Base-by-base conservation (phyloP, 2,329 filamentous ascomycete species). In the Dryadomyces sulphureus region DNA sequence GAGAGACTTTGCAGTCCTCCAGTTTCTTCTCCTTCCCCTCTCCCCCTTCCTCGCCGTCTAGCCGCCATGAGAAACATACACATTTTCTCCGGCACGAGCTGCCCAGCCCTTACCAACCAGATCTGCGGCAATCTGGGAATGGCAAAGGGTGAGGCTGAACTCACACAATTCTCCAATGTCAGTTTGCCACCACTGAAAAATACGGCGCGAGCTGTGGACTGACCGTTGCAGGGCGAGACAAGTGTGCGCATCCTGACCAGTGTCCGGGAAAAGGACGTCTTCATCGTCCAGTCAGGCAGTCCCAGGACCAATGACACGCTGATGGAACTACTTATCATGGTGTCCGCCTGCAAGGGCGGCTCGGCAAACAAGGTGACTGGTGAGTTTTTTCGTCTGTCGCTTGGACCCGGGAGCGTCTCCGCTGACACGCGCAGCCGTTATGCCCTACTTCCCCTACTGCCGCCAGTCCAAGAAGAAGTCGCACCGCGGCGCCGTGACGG, bases 321-420 rank as follows among this genome's bases (percentile, higher is more conserved):
- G 60, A 95, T 98, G 88, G 92, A 98, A 72, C 75, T 98, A 60
- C 76, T 98, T 60, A 96, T 98, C 65, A 94, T 98, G 86, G 95
- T 96, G 57, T 92, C 86, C 54, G 92, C 92, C 55, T 98, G 92
- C 75, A 96, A 95, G 66, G 89, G 92, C 59, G 92, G 90, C 54
- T 96, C 92, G 46, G 86, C 92, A 52, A 94, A 89, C 69, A 94
- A 92, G 58, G 84, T 96, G 60, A 96, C 90, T 56, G 90, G 90
- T 94, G 24, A 16, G 49, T 45, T 27, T 16, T 11, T 30, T 6
- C 16, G 16, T 14, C 1, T 12, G 14, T 5, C 22, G 14, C 35
- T 3, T 1, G 7, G 24, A 7, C 35, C 7, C 14, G 17, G 17
- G 5, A 19, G 35, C 12, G 19, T 20, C 8, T 38, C 17, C n/a